phyloP scores from a whole-genome alignment of 106 monocot species.

The Alisma plantagoaquatica region DNA sequence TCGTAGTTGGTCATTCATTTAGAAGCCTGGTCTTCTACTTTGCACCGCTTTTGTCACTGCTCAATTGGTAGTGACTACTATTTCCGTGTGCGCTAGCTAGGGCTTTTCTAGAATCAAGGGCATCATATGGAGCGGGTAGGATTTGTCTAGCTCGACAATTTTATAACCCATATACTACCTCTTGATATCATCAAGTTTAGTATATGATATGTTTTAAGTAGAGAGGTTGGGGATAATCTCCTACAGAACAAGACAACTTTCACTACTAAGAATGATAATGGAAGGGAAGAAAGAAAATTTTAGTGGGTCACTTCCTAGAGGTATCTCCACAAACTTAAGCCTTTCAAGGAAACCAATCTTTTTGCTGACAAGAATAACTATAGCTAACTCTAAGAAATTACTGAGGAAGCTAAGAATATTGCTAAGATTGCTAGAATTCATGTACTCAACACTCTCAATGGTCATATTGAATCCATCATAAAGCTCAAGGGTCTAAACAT shows the following conservation, averaged over 20 bases:
- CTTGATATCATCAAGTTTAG: constrained; percentile 73
- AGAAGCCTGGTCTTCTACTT: constrained; percentile 73
- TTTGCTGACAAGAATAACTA: constrained; percentile 83
- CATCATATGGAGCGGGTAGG: constrained; percentile 92
- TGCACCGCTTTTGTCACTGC: constrained; percentile 60
- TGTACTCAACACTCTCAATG: constrained; percentile 60
- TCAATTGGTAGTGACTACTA: constrained; percentile 88
- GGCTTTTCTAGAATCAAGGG: constrained; percentile 85
- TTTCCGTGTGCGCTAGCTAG: constrained; percentile 91
- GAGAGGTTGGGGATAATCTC: constrained; percentile 83
- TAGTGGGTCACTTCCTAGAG: constrained; percentile 77
- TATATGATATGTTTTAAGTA: constrained; percentile 79
- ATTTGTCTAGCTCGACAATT: constrained; percentile 82
- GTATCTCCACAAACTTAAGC: constrained; percentile 63
- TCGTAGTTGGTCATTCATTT: constrained; percentile 73
- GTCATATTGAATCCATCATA: constrained; percentile 39
- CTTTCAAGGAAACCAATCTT: constrained; percentile 27
- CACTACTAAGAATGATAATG: constrained; percentile 70
- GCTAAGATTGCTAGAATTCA: constrained; percentile 74
- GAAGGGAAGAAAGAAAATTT: constrained; percentile 68
- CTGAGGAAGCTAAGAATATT: constrained; percentile 78
- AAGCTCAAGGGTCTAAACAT: constrained; percentile 57
- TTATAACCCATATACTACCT: constrained; percentile 63
- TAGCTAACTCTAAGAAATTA: constrained; percentile 88
- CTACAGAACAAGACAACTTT: constrained; percentile 66